Evolutionary conservation across 768 basidiomycete genomes (phyloP).

Genomic region (Termitomyces sp.): DNA sequence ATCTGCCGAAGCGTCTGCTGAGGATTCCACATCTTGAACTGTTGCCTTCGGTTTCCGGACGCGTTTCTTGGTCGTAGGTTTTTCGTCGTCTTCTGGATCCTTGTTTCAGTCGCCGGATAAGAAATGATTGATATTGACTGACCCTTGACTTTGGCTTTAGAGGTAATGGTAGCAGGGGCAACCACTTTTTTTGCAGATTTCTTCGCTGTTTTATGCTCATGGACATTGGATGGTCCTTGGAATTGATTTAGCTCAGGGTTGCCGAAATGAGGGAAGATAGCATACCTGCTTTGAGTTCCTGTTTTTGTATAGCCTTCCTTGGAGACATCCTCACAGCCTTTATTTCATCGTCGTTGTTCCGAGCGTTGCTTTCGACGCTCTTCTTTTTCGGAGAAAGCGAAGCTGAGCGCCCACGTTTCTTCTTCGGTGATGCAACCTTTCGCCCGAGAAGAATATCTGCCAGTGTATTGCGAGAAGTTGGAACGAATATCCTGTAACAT

Average conservation of each 20-base stretch:
- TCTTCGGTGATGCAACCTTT: slow-evolving; percentile 40
- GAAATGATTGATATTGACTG: slow-evolving; percentile 6
- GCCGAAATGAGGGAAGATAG: neutral
- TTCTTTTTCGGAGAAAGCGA: slow-evolving; percentile 28
- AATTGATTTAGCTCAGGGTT: neutral
- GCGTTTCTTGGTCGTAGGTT: slow-evolving; percentile 15
- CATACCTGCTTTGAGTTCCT: slow-evolving; percentile 11
- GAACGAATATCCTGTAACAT: slow-evolving; percentile 19
- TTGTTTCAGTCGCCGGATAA: neutral
- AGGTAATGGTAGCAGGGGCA: neutral
- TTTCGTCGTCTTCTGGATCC: neutral
- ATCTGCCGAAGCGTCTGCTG: neutral
- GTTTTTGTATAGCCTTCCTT: slow-evolving; percentile 9
- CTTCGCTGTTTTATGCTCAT: neutral
- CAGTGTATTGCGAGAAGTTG: slow-evolving; percentile 18
- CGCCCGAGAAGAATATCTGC: slow-evolving; percentile 21
- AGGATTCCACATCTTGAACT: neutral
- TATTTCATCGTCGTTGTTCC: neutral
- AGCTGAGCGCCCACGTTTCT: slow-evolving; percentile 24
- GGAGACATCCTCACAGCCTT: slow-evolving; percentile 15
- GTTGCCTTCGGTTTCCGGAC: slow-evolving; percentile 15
- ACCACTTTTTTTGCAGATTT: neutral
- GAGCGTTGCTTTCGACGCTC: slow-evolving; percentile 6
- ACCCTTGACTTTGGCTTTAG: slow-evolving; percentile 9
- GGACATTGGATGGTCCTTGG: slow-evolving; percentile 6